phyloP scores from a whole-genome alignment of 106 monocot genomes.

The Phalaenopsis equestris region DNA sequence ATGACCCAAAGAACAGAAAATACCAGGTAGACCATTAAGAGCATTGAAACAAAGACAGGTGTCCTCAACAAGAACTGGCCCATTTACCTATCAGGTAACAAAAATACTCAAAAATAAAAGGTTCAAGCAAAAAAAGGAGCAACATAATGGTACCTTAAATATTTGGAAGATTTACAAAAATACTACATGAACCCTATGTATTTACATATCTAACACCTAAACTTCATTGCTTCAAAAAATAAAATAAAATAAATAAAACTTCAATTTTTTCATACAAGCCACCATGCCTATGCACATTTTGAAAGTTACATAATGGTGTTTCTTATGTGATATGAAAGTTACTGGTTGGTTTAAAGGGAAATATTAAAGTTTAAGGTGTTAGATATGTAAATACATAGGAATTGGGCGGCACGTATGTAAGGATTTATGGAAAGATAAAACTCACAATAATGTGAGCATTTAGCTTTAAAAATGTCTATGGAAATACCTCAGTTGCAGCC shows the following conservation, averaged over 20 bases:
- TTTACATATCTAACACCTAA: too few relatives aligned
- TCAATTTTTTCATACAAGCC: too few relatives aligned
- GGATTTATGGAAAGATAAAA: background rate
- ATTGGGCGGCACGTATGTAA: background rate
- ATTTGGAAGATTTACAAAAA: too few relatives aligned
- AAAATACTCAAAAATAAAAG: background rate
- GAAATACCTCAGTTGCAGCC: constrained; percentile 64
- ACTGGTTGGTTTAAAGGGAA: too few relatives aligned
- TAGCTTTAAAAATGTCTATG: background rate
- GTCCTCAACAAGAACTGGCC: constrained; percentile 95
- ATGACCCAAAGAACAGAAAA: constrained; percentile 2
- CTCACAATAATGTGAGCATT: background rate
- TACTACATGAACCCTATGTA: too few relatives aligned
- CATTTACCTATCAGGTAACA: constrained; percentile 50
- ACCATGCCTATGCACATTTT: too few relatives aligned
- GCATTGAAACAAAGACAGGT: constrained; percentile 98
- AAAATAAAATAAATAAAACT: too few relatives aligned
- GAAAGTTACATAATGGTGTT: too few relatives aligned
- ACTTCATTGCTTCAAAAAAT: too few relatives aligned
- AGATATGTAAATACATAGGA: too few relatives aligned
- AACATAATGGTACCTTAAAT: background rate
- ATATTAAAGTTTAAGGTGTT: too few relatives aligned
- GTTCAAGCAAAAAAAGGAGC: constrained; percentile 1
- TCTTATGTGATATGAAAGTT: too few relatives aligned
- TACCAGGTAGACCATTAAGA: constrained; percentile 91